A percentile compares a stretch with the other conserved stretches of the same genome.
Evolutionary conservation across 768 basidiomycete genomes (phyloP).

Genomic region (Podaxis sp.): DNA sequence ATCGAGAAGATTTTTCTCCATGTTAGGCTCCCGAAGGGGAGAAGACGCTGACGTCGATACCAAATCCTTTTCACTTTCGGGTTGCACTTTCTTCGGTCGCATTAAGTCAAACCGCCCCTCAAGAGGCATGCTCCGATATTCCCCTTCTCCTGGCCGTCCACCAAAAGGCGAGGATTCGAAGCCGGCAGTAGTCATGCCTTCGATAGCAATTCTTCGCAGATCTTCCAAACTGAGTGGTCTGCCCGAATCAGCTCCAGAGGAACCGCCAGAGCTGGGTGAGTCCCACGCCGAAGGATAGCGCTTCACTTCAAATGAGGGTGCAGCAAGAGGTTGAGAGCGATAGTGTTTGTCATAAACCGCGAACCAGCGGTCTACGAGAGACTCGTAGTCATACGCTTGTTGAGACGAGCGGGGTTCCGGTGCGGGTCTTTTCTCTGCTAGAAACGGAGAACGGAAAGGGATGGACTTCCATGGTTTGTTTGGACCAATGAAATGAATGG

Average conservation of each 20-base stretch:
- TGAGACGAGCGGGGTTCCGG: constrained; percentile 30
- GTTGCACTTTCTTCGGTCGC: constrained; percentile 42
- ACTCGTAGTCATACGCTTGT: constrained; percentile 71
- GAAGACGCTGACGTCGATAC: constrained; percentile 22
- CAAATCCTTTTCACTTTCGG: constrained; percentile 10
- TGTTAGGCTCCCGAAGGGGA: constrained; percentile 4
- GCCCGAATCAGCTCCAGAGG: constrained; percentile 17
- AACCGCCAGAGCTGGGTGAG: constrained; percentile 24
- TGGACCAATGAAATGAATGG: constrained; percentile 93
- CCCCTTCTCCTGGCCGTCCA: constrained; percentile 50
- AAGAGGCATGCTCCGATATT: constrained; percentile 80
- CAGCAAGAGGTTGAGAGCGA: constrained; percentile 52
- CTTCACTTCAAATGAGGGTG: constrained; percentile 57
- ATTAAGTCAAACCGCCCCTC: constrained; percentile 90
- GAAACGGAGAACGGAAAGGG: constrained; percentile 62
- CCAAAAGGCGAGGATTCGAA: constrained; percentile 15
- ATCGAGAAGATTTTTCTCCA: constrained; percentile 5
- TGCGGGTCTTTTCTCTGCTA: constrained; percentile 25
- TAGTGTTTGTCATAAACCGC: constrained; percentile 87
- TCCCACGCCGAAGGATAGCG: constrained; percentile 82
- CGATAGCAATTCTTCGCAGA: constrained; percentile 59
- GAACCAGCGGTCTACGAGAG: constrained; percentile 90
- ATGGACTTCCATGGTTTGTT: constrained; percentile 93
- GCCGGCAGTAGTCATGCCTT: constrained; percentile 46
- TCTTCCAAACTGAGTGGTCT: constrained; percentile 57